Base-by-base conservation (phyloP, 2,329 filamentous ascomycete genomes). In the Fonsecaea erecta region DNA sequence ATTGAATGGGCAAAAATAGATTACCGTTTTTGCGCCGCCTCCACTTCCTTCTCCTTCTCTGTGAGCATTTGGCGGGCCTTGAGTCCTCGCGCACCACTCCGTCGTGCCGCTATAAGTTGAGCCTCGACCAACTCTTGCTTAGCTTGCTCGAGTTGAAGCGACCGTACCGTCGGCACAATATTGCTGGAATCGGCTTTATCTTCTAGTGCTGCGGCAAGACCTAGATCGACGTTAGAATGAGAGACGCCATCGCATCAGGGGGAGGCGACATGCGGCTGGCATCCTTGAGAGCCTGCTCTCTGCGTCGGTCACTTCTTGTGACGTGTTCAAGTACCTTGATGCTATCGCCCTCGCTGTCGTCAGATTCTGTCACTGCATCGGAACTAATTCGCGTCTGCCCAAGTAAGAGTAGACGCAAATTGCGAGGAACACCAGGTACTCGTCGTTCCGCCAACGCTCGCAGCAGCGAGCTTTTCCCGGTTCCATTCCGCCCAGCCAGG, bases 401-500 rank as follows among this genome's bases (percentile, higher is more conserved):
- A 12, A 93, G 75, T 53, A 92, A 86, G 0, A 88, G 83, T 51
- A 92, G 83, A 24, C 87, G 83, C 0, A 87, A 86, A 32, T 84
- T 80, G 69, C 89, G 84, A 0, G 89, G 86, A 43, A 93, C 88
- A 0, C 90, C 91, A 0, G 92, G 91, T 16, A 96, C 90, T 35
- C 93, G 82, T 72, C 91, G 91, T 67, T 92, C 88, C 3, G 88
- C 89, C 70, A 96, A 88, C 1, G 92, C 91, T 72, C 86, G 86
- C 16, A 95, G 80, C 83, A 75, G 77, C 89, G 88, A 94, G 3
- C 90, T 93, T 74, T 96, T 96, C 5, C 92, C 92, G 1, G 88
- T 90, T 0, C 92, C 92, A 77, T 96, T 96, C 6, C 90, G 84
- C 0, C 92, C 92, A 21, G 94, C 82, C 1, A 96, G 80, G 0